Percentiles rank a stretch among this genome's conserved stretches.
Conservation (phyloP, 768 basidiomycete species). For the Mycena galericulata region DNA sequence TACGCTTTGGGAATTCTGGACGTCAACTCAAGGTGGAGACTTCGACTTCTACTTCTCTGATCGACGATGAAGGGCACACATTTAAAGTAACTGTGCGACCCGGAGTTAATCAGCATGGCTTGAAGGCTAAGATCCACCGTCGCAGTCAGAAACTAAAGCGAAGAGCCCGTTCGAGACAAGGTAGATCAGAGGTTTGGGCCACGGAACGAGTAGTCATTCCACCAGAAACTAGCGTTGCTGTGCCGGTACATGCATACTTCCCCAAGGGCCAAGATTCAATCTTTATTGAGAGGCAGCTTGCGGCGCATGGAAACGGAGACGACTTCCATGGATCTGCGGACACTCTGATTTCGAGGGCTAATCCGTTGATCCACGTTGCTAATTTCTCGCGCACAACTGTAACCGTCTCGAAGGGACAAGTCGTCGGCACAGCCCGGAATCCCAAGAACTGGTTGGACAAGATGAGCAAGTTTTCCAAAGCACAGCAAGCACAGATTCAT, state of each 20-base stretch:
- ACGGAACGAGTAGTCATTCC: slow-evolving; percentile 23
- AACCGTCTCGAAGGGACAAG: slow-evolving; percentile 20
- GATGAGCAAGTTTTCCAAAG: background rate
- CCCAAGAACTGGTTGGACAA: slow-evolving; percentile 31
- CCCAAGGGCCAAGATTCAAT: slow-evolving; percentile 1
- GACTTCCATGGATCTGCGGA: slow-evolving; percentile 27
- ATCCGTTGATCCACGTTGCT: background rate
- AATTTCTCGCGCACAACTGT: slow-evolving; percentile 13
- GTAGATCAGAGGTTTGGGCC: slow-evolving; percentile 16
- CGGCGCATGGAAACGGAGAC: background rate
- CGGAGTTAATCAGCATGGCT: background rate
- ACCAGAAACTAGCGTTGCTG: slow-evolving; percentile 15
- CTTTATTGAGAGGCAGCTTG: slow-evolving; percentile 30
- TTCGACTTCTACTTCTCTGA: background rate
- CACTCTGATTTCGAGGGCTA: slow-evolving; percentile 14
- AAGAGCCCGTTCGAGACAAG: too few relatives aligned
- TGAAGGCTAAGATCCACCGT: background rate
- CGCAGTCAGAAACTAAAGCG: slow-evolving; percentile 1
- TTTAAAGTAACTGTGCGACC: slow-evolving; percentile 3
- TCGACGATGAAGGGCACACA: slow-evolving; percentile 7
- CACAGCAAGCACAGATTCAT: background rate
- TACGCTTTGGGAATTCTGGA: slow-evolving; percentile 4
- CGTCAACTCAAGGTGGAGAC: background rate
- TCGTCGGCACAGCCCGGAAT: slow-evolving; percentile 12
- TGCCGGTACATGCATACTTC: slow-evolving; percentile 12